Percentiles rank a stretch among this genome's conserved stretches.
These are phyloP conservation scores for Fusarium oxysporum DNA, from an alignment of 2,329 filamentous ascomycete species.

Conservation along the genomic window DNA sequence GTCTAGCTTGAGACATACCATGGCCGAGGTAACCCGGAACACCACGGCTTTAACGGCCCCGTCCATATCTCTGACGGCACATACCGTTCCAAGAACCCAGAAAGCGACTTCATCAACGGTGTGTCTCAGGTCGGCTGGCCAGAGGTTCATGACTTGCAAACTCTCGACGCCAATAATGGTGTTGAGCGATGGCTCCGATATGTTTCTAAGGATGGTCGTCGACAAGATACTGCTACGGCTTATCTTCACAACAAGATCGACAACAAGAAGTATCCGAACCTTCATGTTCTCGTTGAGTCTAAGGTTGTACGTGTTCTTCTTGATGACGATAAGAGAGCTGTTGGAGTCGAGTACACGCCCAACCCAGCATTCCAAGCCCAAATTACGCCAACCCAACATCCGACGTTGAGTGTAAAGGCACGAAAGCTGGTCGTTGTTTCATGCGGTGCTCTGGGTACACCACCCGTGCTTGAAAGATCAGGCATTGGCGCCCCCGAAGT, in stretches of 20 bases:
- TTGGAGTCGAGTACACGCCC: constrained; percentile 69
- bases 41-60: constrained; percentile 67
- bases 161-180: constrained; percentile 55
- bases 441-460: constrained; percentile 64
- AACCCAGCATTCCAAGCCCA: constrained; percentile 47
- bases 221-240: constrained; percentile 68
- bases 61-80: constrained; percentile 66
- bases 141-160: constrained; percentile 65
- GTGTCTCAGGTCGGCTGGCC: constrained; percentile 60
- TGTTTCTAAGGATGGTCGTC: constrained; percentile 59
- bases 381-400: constrained; percentile 11
- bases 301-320: constrained; percentile 68
- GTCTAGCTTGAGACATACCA: constrained; percentile 66
- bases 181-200: constrained; percentile 53
- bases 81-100: constrained; percentile 53
- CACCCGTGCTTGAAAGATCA: constrained; percentile 70
- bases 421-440: constrained; percentile 48
- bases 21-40: constrained; percentile 54
- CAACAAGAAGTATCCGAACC: constrained; percentile 61
- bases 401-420: constrained; percentile 40
- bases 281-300: constrained; percentile 68
- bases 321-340: constrained; percentile 61
- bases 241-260: constrained; percentile 55
- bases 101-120: constrained; percentile 63
- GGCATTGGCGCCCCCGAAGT: constrained; percentile 67